Evolutionary conservation across 495 filamentous ascomycete genomes (phyloP).

Genomic region (Aspergillus bertholletiae): DNA sequence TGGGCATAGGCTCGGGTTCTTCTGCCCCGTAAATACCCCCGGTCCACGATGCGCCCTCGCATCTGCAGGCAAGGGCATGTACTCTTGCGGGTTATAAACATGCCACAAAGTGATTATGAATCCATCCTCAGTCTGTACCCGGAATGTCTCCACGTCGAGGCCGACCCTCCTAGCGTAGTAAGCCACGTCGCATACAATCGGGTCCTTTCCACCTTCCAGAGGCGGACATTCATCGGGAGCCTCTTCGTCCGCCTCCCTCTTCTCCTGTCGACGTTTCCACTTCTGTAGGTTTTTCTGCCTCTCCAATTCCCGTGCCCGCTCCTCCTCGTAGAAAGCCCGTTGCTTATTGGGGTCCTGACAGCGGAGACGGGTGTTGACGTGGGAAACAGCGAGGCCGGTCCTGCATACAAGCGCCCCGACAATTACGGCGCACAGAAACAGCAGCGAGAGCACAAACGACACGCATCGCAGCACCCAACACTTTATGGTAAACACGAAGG

Average conservation of each 20-base stretch:
- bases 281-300: constrained; percentile 52
- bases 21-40: constrained; percentile 27
- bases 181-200: constrained; percentile 69
- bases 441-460: constrained; percentile 72
- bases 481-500: constrained; percentile 58
- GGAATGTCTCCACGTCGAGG: constrained; percentile 76
- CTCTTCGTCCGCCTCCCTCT: constrained; percentile 34
- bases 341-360: constrained; percentile 52
- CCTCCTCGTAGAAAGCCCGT: constrained; percentile 69
- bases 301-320: constrained; percentile 51
- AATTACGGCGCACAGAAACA: constrained; percentile 73
- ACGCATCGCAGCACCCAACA: constrained; percentile 56
- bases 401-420: constrained; percentile 64
- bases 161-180: constrained; percentile 91
- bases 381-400: constrained; percentile 46
- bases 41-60: constrained; percentile 31
- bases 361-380: constrained; percentile 45
- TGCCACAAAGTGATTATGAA: constrained; percentile 89
- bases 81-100: constrained; percentile 80
- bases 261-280: constrained; percentile 55
- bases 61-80: constrained; percentile 44
- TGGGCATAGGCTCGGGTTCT: constrained; percentile 5
- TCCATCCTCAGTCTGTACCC: constrained; percentile 92
- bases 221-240: constrained; percentile 57
- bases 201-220: constrained; percentile 76